Conservation (phyloP, 805 yeast genomes). For the Saturnispora saitoi region DNA sequence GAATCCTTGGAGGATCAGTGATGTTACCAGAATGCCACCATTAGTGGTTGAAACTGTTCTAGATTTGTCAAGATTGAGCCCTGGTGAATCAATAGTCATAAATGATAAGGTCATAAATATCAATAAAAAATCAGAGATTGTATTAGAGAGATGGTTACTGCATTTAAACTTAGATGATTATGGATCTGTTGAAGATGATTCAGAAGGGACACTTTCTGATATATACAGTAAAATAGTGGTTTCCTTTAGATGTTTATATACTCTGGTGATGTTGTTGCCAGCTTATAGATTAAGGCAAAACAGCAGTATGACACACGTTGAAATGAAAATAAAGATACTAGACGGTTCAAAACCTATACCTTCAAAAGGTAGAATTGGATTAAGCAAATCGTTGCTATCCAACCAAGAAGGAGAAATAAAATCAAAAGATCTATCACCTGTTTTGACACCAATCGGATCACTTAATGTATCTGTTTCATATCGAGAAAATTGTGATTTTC, state of each 20-base stretch:
- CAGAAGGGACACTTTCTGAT: slow-evolving; percentile 35
- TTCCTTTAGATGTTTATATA: slow-evolving; percentile 64
- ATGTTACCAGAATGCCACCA: slow-evolving; percentile 53
- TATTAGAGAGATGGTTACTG: slow-evolving; percentile 86
- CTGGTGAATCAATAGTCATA: slow-evolving; percentile 20
- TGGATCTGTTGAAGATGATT: slow-evolving; percentile 1
- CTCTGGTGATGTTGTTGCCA: slow-evolving; percentile 63
- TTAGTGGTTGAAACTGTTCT: slow-evolving; percentile 72
- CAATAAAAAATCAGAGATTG: slow-evolving; percentile 69
- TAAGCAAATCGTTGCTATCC: slow-evolving; percentile 53
- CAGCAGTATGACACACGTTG: slow-evolving; percentile 16
- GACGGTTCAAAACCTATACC: slow-evolving; percentile 75
- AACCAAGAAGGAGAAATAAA: slow-evolving; percentile 18
- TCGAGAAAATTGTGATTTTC: slow-evolving; percentile 61
- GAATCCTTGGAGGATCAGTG: slow-evolving; percentile 45
- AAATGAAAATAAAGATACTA: slow-evolving; percentile 50
- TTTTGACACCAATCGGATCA: slow-evolving; percentile 68
- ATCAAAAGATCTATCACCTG: slow-evolving; percentile 58
- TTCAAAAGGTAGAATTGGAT: slow-evolving; percentile 78
- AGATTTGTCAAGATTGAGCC: slow-evolving; percentile 22
- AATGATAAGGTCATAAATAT: slow-evolving; percentile 45
- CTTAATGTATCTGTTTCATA: slow-evolving; percentile 71
- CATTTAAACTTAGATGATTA: slow-evolving; percentile 55
- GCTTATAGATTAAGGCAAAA: slow-evolving; percentile 44
- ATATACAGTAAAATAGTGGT: slow-evolving; percentile 68